These are phyloP conservation scores for Boletellus emodensis DNA, from an alignment of 768 basidiomycete genomes.

Conservation along the genomic window DNA sequence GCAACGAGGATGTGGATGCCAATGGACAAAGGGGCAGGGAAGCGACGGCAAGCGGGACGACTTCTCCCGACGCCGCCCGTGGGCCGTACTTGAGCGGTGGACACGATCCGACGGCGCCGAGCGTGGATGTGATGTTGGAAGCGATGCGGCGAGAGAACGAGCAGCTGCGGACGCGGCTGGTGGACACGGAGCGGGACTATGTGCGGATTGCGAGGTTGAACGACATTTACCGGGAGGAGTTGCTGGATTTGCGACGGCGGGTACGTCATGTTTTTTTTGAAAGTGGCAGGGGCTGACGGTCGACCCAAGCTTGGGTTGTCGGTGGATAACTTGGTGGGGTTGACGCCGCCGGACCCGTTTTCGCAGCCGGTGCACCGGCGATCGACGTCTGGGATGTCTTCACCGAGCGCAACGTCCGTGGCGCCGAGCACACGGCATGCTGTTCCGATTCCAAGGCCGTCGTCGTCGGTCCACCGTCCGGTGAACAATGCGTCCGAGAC, in stretches of 20 bases:
- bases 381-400: constrained; percentile 35
- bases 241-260: constrained; percentile 71
- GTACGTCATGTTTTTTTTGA: constrained; percentile 40
- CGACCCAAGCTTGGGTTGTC: constrained; percentile 58
- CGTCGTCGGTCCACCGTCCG: constrained; percentile 60
- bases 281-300: neutral
- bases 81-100: constrained; percentile 4
- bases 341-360: constrained; percentile 61
- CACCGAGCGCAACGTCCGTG: constrained; percentile 26
- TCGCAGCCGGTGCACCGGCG: constrained; percentile 70
- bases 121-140: constrained; percentile 61
- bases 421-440: constrained; percentile 37
- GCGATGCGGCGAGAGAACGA: constrained; percentile 80
- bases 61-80: neutral
- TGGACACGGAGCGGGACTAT: constrained; percentile 75
- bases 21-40: too few relatives aligned
- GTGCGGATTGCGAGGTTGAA: constrained; percentile 70
- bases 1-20: constrained; percentile 11
- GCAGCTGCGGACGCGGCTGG: constrained; percentile 58
- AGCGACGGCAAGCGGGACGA: neutral
- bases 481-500: constrained; percentile 43
- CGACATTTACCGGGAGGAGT: constrained; percentile 80
- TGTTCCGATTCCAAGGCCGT: constrained; percentile 74
- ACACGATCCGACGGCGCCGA: constrained; percentile 35
- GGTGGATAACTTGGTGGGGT: constrained; percentile 75